These are phyloP conservation scores for Fraxinus xanthoxyloides DNA, from an alignment of 305 asterid genomes.

Conservation along the genomic window DNA sequence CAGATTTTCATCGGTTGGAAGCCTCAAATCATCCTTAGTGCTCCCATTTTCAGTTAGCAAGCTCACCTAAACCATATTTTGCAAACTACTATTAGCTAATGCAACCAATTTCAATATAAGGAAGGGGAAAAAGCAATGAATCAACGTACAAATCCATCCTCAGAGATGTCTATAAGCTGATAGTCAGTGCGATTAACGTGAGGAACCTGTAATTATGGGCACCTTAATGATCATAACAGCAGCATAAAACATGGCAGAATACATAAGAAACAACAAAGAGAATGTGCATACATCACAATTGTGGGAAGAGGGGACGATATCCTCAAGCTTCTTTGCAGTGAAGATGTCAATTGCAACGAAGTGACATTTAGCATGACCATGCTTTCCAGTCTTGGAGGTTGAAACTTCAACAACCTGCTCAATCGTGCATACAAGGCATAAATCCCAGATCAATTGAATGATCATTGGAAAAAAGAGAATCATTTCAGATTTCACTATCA, in stretches of 20 bases:
- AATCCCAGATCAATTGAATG: not conserved
- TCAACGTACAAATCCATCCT: constrained; percentile 35
- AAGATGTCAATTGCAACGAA: constrained; percentile 38
- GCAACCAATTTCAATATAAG: not conserved
- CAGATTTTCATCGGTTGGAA: constrained; percentile 33
- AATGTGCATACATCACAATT: constrained; percentile 26
- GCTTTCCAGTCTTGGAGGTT: constrained; percentile 39
- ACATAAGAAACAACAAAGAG: not conserved
- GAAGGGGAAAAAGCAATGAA: not conserved
- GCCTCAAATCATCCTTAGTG: constrained; percentile 39
- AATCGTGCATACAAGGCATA: not conserved
- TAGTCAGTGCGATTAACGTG: constrained; percentile 38
- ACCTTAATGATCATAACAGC: not conserved
- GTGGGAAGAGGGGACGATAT: constrained; percentile 33
- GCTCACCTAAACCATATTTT: constrained; percentile 28
- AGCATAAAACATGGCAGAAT: not conserved
- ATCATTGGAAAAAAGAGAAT: not conserved
- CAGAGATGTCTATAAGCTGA: constrained; percentile 38
- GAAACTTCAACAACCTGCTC: constrained; percentile 39
- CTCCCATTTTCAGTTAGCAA: constrained; percentile 33
- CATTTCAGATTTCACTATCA: not conserved
- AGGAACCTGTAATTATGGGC: constrained; percentile 25
- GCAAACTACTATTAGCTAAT: not conserved
- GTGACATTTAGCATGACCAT: constrained; percentile 38
- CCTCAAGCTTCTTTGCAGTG: constrained; percentile 30